Percentiles rank a stretch among this genome's conserved stretches.
Conservation (phyloP, 2,329 filamentous ascomycete species). For the Nemania diffusa region DNA sequence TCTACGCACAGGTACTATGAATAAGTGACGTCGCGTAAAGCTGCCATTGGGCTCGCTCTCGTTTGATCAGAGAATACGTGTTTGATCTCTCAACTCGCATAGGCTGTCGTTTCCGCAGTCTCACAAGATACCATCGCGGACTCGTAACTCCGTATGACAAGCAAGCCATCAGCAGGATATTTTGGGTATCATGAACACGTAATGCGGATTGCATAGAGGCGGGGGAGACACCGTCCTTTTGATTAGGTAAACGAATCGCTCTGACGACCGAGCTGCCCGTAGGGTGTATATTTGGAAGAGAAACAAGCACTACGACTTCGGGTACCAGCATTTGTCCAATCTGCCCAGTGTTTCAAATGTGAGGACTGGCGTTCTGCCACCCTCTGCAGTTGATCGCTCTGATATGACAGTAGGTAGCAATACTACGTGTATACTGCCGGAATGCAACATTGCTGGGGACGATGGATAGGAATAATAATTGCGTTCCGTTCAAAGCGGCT, state of each 20-base stretch:
- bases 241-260: conserved; percentile 8
- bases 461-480: conserved; percentile 4
- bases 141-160: background rate
- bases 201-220: background rate
- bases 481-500: background rate
- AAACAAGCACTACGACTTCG: conserved; percentile 1
- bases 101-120: background rate
- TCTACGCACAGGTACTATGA: background rate
- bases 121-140: background rate
- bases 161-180: background rate
- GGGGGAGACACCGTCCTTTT: background rate
- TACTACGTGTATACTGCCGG: background rate
- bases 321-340: conserved; percentile 20
- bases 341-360: conserved; percentile 25
- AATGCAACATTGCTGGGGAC: conserved; percentile 19
- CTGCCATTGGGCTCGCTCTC: background rate
- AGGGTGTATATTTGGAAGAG: too few species aligned
- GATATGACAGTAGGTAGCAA: conserved; percentile 11
- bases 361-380: conserved; percentile 9
- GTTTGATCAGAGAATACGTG: background rate
- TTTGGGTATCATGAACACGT: conserved; percentile 12
- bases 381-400: conserved; percentile 3
- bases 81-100: background rate
- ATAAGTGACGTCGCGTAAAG: background rate
- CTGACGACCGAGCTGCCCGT: conserved; percentile 1